Percentiles rank a stretch among this genome's conserved stretches.
These are phyloP conservation scores for Paraphaeosphaeria minitans DNA, from an alignment of 2,329 filamentous ascomycete species.

Conservation along the genomic window DNA sequence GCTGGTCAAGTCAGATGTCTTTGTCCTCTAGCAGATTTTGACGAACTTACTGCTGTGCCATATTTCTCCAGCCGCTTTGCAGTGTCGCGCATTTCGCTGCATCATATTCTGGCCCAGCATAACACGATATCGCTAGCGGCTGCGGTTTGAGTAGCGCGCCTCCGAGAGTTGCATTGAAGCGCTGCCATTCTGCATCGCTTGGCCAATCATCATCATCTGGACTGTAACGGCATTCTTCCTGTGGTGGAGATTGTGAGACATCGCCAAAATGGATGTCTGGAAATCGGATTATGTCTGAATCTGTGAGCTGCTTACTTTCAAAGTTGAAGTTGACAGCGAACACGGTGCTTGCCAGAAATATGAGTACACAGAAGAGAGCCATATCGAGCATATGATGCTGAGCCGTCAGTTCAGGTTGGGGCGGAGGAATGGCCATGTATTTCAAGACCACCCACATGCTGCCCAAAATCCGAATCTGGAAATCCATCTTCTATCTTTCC, in stretches of 20 bases:
- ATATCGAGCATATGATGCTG: background rate
- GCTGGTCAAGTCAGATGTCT: slow-evolving; percentile 14
- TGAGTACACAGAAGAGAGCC: background rate
- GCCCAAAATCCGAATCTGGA: background rate
- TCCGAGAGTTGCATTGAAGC: slow-evolving; percentile 30
- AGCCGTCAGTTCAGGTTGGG: too few species aligned
- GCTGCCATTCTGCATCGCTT: slow-evolving; percentile 25
- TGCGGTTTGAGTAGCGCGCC: slow-evolving; percentile 28
- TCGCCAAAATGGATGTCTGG: slow-evolving; percentile 23
- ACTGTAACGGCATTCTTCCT: slow-evolving; percentile 22
- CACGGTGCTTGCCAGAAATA: background rate
- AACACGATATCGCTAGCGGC: slow-evolving; percentile 31
- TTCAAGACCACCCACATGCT: background rate
- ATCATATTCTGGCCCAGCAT: slow-evolving; percentile 27
- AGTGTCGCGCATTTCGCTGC: slow-evolving; percentile 20
- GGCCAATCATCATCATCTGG: slow-evolving; percentile 31
- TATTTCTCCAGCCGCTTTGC: slow-evolving; percentile 23
- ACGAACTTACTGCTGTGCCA: slow-evolving; percentile 24
- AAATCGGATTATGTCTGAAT: slow-evolving; percentile 23
- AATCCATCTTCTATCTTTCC: background rate
- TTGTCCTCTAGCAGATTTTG: background rate
- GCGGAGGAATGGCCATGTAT: background rate
- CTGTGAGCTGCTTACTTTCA: slow-evolving; percentile 29
- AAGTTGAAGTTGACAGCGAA: slow-evolving; percentile 28
- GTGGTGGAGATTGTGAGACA: background rate